These are phyloP conservation scores for Nidularia pulvinata DNA, from an alignment of 768 basidiomycete genomes.

Conservation along the genomic window DNA sequence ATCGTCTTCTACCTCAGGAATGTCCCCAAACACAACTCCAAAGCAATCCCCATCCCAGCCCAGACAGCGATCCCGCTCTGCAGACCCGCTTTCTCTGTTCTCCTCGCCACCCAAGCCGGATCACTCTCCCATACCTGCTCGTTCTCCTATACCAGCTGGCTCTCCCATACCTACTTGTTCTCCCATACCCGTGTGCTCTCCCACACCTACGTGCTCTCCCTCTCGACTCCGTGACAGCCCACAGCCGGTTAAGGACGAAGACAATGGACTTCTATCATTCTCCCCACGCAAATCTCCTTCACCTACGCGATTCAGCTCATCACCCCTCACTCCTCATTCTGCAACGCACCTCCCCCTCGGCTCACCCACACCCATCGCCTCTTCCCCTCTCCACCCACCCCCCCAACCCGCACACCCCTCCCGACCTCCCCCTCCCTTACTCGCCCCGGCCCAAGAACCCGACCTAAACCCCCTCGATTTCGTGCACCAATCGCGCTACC, in stretches of 20 bases:
- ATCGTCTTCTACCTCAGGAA: not conserved
- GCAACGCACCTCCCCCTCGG: not conserved
- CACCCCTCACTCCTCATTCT: not conserved
- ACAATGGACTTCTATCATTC: not conserved
- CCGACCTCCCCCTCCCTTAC: not conserved
- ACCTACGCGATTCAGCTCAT: not conserved
- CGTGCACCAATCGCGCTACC: constrained; percentile 34
- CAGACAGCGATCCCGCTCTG: constrained; percentile 9
- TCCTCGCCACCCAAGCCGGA: not conserved
- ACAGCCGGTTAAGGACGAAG: not conserved
- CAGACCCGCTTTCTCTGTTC: constrained; percentile 9
- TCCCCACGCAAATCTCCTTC: not conserved
- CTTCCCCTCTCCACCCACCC: not conserved
- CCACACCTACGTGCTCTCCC: not conserved
- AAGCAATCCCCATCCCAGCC: not conserved
- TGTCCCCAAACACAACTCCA: not conserved
- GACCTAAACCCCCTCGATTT: not conserved
- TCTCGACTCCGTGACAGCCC: no score
- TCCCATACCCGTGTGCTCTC: not conserved
- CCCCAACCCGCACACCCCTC: constrained; percentile 1
- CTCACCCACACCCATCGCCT: constrained; percentile 1
- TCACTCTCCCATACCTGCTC: not conserved
- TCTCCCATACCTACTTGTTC: not conserved
- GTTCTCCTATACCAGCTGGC: not conserved
- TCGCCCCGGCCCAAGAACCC: not conserved